A percentile compares a stretch with the other conserved stretches of the same genome.
Evolutionary conservation across 1,284 basidiomycete species (phyloP).

Genomic region (Heliocybe sulcata): DNA sequence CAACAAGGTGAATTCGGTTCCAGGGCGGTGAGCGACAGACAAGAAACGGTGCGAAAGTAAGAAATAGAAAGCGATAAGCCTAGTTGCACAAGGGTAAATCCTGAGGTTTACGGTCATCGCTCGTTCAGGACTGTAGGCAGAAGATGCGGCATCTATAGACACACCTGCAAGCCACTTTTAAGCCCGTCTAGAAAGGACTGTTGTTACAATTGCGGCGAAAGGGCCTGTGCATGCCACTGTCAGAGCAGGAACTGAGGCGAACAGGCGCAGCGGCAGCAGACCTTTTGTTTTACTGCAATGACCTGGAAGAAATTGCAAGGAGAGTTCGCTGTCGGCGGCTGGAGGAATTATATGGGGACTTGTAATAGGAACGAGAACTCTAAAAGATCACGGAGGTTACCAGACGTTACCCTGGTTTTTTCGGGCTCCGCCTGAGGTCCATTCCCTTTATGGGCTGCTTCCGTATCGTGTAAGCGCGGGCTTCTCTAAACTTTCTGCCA

Average conservation of each 20-base stretch:
- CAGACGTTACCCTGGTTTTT: constrained; percentile 3
- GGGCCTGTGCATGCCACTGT: constrained; percentile 23
- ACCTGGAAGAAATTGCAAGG: constrained; percentile 1
- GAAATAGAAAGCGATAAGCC: constrained; percentile 47
- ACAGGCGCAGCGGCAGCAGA: constrained; percentile 14
- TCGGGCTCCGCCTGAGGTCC: not conserved
- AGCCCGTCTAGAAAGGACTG: constrained; percentile 73
- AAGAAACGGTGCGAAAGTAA: constrained; percentile 44
- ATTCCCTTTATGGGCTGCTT: not conserved
- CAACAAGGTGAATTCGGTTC: constrained; percentile 47
- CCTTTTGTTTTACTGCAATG: constrained; percentile 14
- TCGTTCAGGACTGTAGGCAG: not conserved
- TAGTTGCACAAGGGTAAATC: constrained; percentile 65
- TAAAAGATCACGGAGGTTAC: constrained; percentile 4
- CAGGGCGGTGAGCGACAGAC: constrained; percentile 47
- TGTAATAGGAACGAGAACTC: constrained; percentile 2
- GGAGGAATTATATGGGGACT: constrained; percentile 2
- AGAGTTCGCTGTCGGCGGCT: not conserved
- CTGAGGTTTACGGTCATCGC: constrained; percentile 22
- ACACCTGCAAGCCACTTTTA: constrained; percentile 66
- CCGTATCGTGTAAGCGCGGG: not conserved
- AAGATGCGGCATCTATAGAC: constrained; percentile 5
- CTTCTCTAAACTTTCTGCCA: constrained; percentile 1
- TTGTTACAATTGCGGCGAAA: constrained; percentile 62
- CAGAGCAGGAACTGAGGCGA: constrained; percentile 12